Evolutionary conservation across 2,329 filamentous ascomycete species (phyloP).

Genomic region (Plectosphaerella sp.): DNA sequence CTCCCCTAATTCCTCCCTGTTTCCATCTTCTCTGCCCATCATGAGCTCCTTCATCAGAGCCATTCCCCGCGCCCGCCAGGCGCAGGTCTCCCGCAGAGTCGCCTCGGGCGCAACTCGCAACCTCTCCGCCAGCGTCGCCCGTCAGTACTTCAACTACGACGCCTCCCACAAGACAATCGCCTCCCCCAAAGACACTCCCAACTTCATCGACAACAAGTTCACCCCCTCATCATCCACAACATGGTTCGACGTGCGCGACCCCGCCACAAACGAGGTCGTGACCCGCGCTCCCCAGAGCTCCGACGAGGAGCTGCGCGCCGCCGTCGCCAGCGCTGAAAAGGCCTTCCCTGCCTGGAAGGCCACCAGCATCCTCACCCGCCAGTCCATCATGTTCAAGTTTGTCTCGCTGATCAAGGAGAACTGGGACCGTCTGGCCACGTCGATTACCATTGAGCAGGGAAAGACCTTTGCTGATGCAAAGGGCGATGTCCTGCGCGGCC

Average conservation of each 20-base stretch:
- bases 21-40: background rate
- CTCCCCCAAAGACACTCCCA: constrained; percentile 20
- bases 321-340: constrained; percentile 62
- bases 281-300: constrained; percentile 71
- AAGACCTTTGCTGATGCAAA: constrained; percentile 70
- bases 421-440: constrained; percentile 68
- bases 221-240: constrained; percentile 52
- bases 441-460: constrained; percentile 71
- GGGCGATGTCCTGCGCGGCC: constrained; percentile 65
- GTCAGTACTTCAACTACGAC: background rate
- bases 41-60: background rate
- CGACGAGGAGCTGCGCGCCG: constrained; percentile 61
- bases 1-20: background rate
- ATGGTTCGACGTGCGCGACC: constrained; percentile 69
- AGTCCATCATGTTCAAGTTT: constrained; percentile 74
- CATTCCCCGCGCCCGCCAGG: background rate
- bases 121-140: background rate
- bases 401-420: constrained; percentile 65
- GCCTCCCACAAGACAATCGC: background rate
- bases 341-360: constrained; percentile 63
- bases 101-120: background rate
- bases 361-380: constrained; percentile 59
- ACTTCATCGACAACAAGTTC: constrained; percentile 69
- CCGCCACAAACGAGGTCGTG: constrained; percentile 69
- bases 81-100: background rate